Percentiles rank a stretch among this genome's conserved stretches.
phyloP scores from a whole-genome alignment of 768 basidiomycete species.

The Chalciporus sphaerocephalus region DNA sequence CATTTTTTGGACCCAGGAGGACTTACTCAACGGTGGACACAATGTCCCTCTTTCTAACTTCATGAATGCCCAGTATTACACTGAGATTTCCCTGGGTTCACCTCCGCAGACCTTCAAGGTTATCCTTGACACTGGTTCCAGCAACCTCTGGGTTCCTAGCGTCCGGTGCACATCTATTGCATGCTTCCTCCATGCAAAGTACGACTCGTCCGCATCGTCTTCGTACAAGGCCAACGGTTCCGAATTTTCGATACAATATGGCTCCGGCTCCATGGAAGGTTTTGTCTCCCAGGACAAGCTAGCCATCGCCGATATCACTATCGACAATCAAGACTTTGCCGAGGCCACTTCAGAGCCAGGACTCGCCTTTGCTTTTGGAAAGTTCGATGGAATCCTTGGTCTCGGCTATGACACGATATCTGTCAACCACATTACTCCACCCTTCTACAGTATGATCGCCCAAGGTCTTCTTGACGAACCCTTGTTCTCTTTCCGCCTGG shows the following conservation, averaged over 20 bases:
- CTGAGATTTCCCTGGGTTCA: constrained; percentile 77
- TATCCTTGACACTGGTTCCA: constrained; percentile 89
- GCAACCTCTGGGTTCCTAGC: constrained; percentile 94
- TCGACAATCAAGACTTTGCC: constrained; percentile 81
- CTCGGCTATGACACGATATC: constrained; percentile 94
- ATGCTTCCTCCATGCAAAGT: constrained; percentile 92
- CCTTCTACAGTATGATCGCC: constrained; percentile 91
- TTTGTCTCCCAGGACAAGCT: constrained; percentile 84
- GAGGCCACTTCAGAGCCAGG: constrained; percentile 97
- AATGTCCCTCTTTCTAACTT: constrained; percentile 88
- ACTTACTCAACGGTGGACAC: constrained; percentile 69
- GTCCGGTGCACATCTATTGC: constrained; percentile 78
- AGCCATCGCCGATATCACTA: constrained; percentile 74
- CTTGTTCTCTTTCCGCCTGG: constrained; percentile 93
- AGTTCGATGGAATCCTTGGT: constrained; percentile 95
- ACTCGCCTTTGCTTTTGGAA: constrained; percentile 94
- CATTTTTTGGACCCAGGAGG: constrained; percentile 79
- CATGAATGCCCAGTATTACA: constrained; percentile 96
- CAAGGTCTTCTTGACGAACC: constrained; percentile 76
- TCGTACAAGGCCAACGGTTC: constrained; percentile 89
- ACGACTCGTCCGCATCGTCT: constrained; percentile 72
- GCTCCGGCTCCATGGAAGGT: constrained; percentile 95
- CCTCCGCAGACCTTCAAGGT: constrained; percentile 93
- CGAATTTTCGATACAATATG: constrained; percentile 87
- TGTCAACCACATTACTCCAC: constrained; percentile 88